Conservation (phyloP, 2,329 filamentous ascomycete species). For the Exutisphaerella laricina region DNA sequence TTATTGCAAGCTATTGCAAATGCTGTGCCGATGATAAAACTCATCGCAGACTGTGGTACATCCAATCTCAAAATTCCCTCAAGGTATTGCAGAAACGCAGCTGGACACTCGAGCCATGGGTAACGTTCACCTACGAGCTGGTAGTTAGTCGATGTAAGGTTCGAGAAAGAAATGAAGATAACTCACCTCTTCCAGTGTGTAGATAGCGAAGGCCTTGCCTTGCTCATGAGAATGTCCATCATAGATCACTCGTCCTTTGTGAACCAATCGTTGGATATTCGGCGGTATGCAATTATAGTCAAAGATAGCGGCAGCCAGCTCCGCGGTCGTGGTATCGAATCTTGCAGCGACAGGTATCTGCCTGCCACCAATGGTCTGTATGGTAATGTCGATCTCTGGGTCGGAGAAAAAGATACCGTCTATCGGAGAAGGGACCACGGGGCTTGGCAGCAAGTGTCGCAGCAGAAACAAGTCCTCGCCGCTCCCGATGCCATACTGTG, state of each 20-base stretch:
- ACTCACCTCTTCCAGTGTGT: conserved; percentile 12
- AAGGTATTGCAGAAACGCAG: conserved; percentile 7
- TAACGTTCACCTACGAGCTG: background rate
- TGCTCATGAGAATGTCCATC: conserved; percentile 8
- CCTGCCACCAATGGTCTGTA: conserved; percentile 7
- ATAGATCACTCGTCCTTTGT: conserved; percentile 9
- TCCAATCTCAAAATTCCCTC: background rate
- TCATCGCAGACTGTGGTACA: background rate
- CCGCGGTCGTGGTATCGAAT: conserved; percentile 8
- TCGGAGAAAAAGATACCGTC: conserved; percentile 1
- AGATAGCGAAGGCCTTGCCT: conserved; percentile 5
- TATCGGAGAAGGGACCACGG: background rate
- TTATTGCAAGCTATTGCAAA: no score
- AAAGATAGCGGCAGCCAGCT: conserved; percentile 7
- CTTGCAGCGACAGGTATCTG: conserved; percentile 4
- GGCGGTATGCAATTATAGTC: conserved; percentile 7
- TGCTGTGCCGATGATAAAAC: no score
- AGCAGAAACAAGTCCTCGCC: conserved; percentile 5
- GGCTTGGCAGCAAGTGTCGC: conserved; percentile 2
- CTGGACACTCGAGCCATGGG: background rate
- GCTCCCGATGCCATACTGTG: conserved; percentile 8
- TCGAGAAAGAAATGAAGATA: background rate
- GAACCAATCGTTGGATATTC: conserved; percentile 7
- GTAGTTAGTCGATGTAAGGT: background rate
- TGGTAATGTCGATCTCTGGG: conserved; percentile 7